Percentiles rank a stretch among this genome's conserved stretches.
phyloP scores from a whole-genome alignment of 2,329 filamentous ascomycete genomes.

The Calonectria montana region DNA sequence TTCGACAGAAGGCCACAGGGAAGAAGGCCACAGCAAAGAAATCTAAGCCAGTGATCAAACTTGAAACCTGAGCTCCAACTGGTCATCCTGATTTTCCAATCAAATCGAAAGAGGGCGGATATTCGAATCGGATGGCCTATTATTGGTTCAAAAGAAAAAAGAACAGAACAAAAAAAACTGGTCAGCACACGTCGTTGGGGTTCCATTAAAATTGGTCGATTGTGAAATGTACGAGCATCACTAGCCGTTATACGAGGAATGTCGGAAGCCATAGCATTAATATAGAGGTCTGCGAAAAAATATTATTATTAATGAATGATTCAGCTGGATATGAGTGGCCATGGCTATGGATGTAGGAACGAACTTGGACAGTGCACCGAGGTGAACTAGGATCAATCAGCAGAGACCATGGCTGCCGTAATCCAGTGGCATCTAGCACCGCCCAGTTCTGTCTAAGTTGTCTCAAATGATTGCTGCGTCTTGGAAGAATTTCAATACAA shows the following conservation, averaged over 20 bases:
- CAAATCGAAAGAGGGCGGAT: not conserved
- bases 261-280: not conserved
- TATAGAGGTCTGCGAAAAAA: conserved; percentile 4
- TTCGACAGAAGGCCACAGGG: not conserved
- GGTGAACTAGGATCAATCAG: too few relatives aligned
- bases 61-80: not conserved
- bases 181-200: not conserved
- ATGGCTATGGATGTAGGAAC: too few relatives aligned
- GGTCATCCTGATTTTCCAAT: not conserved
- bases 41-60: not conserved
- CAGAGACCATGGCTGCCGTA: too few relatives aligned
- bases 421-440: too few relatives aligned
- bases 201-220: not conserved
- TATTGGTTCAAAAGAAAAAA: not conserved
- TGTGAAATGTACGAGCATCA: not conserved
- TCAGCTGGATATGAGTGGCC: not conserved
- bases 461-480: too few relatives aligned
- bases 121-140: not conserved
- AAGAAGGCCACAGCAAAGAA: not conserved
- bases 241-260: not conserved
- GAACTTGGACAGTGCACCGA: too few relatives aligned
- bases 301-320: not conserved
- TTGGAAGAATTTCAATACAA: too few relatives aligned
- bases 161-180: not conserved
- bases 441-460: too few relatives aligned